Conservation (phyloP, 1,284 basidiomycete species). For the Sporisorium exsertum region DNA sequence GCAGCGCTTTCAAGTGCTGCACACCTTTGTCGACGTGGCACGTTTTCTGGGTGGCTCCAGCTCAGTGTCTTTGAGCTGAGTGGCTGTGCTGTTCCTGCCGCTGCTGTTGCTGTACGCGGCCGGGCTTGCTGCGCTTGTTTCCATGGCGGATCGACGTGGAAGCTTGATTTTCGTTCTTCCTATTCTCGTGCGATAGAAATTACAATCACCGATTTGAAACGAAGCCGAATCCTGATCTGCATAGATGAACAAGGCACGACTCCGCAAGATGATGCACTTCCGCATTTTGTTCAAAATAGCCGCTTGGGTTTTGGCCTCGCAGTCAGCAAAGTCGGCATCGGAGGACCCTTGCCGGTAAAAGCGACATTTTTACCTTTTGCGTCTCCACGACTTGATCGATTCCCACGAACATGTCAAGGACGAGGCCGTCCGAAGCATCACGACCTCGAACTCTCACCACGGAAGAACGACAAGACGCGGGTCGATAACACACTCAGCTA, state of each 20-base stretch:
- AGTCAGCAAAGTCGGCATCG: slow-evolving; percentile 9
- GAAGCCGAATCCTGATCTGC: not conserved
- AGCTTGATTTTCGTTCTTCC: slow-evolving; percentile 10
- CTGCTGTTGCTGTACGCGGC: slow-evolving; percentile 7
- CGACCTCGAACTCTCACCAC: not conserved
- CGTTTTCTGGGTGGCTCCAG: not conserved
- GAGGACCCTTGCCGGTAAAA: slow-evolving; percentile 14
- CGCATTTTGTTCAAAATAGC: not conserved
- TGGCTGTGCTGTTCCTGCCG: slow-evolving; percentile 8
- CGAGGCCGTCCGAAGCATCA: too few species aligned
- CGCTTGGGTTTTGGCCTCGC: slow-evolving; percentile 7
- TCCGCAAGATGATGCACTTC: slow-evolving; percentile 25
- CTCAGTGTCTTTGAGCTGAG: not conserved
- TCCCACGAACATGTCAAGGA: not conserved
- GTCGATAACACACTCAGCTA: not conserved
- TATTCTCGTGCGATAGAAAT: slow-evolving; percentile 7
- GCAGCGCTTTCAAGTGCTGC: not conserved
- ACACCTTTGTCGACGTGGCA: slow-evolving; percentile 45
- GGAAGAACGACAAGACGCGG: not conserved
- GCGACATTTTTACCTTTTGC: not conserved
- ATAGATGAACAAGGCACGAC: not conserved
- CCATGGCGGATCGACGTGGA: slow-evolving; percentile 46
- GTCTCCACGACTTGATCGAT: not conserved
- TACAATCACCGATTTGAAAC: not conserved
- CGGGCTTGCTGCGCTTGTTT: not conserved